phyloP scores from a whole-genome alignment of 352 stramenopile species.

The Stramenopiles sp. region DNA sequence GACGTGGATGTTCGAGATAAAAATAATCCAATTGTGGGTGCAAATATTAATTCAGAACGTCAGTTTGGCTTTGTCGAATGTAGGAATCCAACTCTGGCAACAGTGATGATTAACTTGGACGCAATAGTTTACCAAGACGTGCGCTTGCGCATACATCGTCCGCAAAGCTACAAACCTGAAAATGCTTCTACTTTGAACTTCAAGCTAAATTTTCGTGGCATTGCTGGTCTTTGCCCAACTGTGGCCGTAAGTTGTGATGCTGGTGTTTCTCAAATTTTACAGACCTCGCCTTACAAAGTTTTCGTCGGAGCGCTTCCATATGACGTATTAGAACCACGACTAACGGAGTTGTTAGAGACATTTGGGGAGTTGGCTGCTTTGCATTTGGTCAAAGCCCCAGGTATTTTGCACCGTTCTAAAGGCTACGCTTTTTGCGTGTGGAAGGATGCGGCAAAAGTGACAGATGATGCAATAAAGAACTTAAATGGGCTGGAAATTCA shows the following conservation, averaged over 20 bases:
- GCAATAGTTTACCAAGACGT: slow-evolving; percentile 76
- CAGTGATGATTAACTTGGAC: slow-evolving; percentile 81
- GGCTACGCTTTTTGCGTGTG: slow-evolving; percentile 97
- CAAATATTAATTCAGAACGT: slow-evolving; percentile 87
- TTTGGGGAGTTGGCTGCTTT: slow-evolving; percentile 84
- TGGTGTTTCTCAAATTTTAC: slow-evolving; percentile 76
- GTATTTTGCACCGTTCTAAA: slow-evolving; percentile 35
- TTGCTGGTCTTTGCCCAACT: slow-evolving; percentile 30
- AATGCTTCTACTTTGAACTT: slow-evolving; percentile 36
- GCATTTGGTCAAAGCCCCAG: slow-evolving; percentile 82
- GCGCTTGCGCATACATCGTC: slow-evolving; percentile 81
- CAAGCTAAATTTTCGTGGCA: slow-evolving; percentile 50
- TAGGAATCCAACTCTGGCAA: slow-evolving; percentile 82
- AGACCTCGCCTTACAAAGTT: slow-evolving; percentile 91
- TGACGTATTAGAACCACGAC: slow-evolving; percentile 80
- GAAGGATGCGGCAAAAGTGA: slow-evolving; percentile 56
- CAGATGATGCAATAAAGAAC: slow-evolving; percentile 66
- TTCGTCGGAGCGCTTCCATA: slow-evolving; percentile 93
- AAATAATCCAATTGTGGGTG: slow-evolving; percentile 23
- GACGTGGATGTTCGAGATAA: slow-evolving; percentile 30
- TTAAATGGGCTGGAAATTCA: slow-evolving; percentile 84
- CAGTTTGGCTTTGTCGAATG: slow-evolving; percentile 95
- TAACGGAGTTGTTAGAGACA: slow-evolving; percentile 67
- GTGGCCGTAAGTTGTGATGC: slow-evolving; percentile 41
- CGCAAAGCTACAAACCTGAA: slow-evolving; percentile 75